Conservation (phyloP, 1,284 basidiomycete genomes). For the Dichomitus squalens region DNA sequence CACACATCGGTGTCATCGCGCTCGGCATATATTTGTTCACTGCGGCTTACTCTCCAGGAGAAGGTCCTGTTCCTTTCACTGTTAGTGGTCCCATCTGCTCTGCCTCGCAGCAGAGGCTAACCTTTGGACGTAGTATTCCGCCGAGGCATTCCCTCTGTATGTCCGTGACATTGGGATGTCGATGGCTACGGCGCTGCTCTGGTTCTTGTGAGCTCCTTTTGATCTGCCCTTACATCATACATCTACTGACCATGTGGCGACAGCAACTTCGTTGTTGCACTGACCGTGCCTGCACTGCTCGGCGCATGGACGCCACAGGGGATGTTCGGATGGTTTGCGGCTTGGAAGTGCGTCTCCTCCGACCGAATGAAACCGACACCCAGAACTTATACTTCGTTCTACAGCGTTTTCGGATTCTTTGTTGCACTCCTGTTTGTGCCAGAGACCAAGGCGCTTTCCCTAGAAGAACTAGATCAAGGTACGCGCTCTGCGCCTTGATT, state of each 20-base stretch:
- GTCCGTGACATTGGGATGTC: conserved; percentile 79
- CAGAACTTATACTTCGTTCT: background rate
- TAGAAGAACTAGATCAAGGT: conserved; percentile 61
- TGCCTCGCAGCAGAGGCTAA: background rate
- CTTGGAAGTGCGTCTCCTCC: conserved; percentile 31
- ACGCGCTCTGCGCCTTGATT: no score
- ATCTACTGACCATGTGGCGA: no score
- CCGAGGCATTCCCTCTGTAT: conserved; percentile 74
- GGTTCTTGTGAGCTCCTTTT: conserved; percentile 49
- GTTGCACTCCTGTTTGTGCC: conserved; percentile 64
- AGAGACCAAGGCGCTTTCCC: conserved; percentile 75
- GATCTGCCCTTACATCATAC: background rate
- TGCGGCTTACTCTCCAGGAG: conserved; percentile 68
- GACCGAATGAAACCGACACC: background rate
- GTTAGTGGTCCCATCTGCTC: background rate
- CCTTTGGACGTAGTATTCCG: conserved; percentile 45
- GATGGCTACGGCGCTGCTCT: conserved; percentile 60
- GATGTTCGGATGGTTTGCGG: conserved; percentile 60
- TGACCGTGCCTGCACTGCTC: conserved; percentile 66
- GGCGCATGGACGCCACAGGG: conserved; percentile 62
- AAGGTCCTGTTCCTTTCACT: conserved; percentile 82
- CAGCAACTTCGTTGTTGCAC: conserved; percentile 59
- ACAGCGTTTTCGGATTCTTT: conserved; percentile 44
- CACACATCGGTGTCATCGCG: conserved; percentile 53
- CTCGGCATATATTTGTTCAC: conserved; percentile 67